A percentile compares a stretch with the other conserved stretches of the same genome.
phyloP scores from a whole-genome alignment of 2,329 filamentous ascomycete genomes.

The Clonostachys rosea region DNA sequence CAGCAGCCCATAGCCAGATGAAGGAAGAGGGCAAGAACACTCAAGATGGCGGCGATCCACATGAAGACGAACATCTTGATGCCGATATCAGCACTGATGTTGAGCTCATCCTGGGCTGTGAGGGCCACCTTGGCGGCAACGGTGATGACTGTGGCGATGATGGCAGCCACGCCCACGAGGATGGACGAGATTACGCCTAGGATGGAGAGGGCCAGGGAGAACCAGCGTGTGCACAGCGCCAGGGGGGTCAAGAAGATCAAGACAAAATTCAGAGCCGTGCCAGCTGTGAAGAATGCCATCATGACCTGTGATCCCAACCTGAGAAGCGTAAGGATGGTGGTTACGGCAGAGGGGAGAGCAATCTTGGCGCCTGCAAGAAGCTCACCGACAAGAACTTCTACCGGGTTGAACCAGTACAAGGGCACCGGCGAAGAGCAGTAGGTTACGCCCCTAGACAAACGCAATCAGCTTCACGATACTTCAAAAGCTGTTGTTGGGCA shows the following conservation, averaged over 20 bases:
- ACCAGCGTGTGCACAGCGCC: conserved; percentile 51
- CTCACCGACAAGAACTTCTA: conserved; percentile 74
- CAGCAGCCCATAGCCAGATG: conserved; percentile 78
- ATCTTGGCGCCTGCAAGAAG: conserved; percentile 80
- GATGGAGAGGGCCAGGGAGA: conserved; percentile 63
- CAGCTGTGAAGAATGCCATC: conserved; percentile 82
- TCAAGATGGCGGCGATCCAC: conserved; percentile 73
- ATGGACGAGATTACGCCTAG: conserved; percentile 64
- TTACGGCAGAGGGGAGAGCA: conserved; percentile 70
- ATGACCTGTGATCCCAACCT: conserved; percentile 74
- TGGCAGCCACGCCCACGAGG: conserved; percentile 62
- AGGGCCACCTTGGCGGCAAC: conserved; percentile 76
- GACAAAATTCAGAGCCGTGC: conserved; percentile 64
- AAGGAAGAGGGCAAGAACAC: conserved; percentile 65
- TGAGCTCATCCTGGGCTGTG: conserved; percentile 65
- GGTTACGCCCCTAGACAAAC: conserved; percentile 59
- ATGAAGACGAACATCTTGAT: conserved; percentile 78
- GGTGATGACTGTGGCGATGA: conserved; percentile 80
- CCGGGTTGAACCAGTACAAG: conserved; percentile 89
- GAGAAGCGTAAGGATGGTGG: conserved; percentile 70
- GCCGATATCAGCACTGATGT: conserved; percentile 70
- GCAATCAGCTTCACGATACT: not conserved
- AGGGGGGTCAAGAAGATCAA: conserved; percentile 64
- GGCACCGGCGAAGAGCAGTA: conserved; percentile 65
- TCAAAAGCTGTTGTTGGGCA: not conserved